These are phyloP conservation scores for Paramecium sexaurelia DNA, from an alignment of 73 alveolate genomes.

Conservation along the genomic window DNA sequence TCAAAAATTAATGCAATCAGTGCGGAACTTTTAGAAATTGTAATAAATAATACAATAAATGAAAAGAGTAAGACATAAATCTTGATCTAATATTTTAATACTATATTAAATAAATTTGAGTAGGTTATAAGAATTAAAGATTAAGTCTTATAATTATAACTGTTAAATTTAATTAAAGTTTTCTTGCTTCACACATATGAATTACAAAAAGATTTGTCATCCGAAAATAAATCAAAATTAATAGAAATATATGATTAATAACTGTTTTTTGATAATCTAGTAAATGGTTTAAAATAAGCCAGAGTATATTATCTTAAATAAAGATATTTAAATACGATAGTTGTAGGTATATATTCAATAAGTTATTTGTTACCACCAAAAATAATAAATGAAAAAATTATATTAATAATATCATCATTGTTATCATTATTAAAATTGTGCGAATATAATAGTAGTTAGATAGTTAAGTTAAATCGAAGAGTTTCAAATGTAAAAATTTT, in stretches of 20 bases:
- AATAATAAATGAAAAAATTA: neutral
- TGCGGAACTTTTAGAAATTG: constrained; percentile 34
- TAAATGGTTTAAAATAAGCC: neutral
- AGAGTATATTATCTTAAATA: neutral
- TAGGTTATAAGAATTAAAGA: neutral
- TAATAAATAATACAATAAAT: neutral
- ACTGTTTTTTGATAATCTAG: neutral
- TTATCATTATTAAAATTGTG: neutral
- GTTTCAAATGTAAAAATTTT: neutral
- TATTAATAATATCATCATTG: neutral
- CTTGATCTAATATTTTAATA: neutral
- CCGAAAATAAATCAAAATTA: neutral
- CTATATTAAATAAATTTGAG: neutral
- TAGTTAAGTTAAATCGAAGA: neutral
- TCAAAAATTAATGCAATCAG: constrained; percentile 33
- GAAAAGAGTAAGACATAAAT: neutral
- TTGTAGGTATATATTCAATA: neutral
- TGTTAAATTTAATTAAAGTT: constrained; percentile 7
- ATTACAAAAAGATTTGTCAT: neutral
- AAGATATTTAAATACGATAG: constrained; percentile 22
- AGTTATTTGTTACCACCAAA: neutral
- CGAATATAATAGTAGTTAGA: neutral
- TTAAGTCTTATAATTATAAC: neutral
- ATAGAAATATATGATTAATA: constrained; percentile 10
- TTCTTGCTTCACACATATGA: neutral